phyloP scores from a whole-genome alignment of 768 basidiomycete genomes.

The Tulasnella sp. region DNA sequence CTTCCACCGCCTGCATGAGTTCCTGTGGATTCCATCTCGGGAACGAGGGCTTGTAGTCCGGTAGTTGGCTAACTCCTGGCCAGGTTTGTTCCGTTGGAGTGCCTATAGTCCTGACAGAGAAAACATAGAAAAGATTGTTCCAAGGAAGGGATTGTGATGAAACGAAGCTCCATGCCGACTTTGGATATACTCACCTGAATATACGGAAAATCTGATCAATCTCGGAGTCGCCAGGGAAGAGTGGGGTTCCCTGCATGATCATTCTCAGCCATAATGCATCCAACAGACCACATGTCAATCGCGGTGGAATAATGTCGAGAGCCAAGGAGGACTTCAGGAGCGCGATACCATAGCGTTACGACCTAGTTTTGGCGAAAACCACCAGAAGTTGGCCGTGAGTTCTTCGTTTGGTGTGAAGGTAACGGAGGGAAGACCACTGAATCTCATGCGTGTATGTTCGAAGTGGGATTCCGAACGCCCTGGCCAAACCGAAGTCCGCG shows the following conservation, averaged over 20 bases:
- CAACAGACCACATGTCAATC: constrained; percentile 99
- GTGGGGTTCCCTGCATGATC: constrained; percentile 81
- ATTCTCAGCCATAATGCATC: constrained; percentile 97
- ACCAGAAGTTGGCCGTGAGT: not conserved
- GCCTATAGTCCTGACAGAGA: constrained; percentile 69
- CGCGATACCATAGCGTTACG: constrained; percentile 98
- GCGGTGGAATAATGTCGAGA: constrained; percentile 95
- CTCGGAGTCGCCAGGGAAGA: constrained; percentile 99
- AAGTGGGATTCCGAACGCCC: constrained; percentile 97
- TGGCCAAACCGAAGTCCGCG: constrained; percentile 92
- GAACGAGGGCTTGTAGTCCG: constrained; percentile 96
- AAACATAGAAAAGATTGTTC: not conserved
- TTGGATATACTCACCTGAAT: constrained; percentile 63
- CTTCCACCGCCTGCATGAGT: constrained; percentile 58
- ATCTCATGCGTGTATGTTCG: constrained; percentile 99
- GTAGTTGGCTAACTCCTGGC: constrained; percentile 62
- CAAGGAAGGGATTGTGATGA: too few relatives aligned
- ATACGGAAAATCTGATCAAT: constrained; percentile 99
- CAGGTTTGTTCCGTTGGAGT: not conserved
- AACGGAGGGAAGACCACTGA: not conserved
- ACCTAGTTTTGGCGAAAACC: constrained; percentile 46
- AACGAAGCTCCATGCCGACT: too few relatives aligned
- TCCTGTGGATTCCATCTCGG: constrained; percentile 88
- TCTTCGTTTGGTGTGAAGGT: too few relatives aligned
- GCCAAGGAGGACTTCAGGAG: constrained; percentile 94